These are phyloP conservation scores for Fusarium graminum DNA, from an alignment of 2,329 filamentous ascomycete species.

Conservation along the genomic window DNA sequence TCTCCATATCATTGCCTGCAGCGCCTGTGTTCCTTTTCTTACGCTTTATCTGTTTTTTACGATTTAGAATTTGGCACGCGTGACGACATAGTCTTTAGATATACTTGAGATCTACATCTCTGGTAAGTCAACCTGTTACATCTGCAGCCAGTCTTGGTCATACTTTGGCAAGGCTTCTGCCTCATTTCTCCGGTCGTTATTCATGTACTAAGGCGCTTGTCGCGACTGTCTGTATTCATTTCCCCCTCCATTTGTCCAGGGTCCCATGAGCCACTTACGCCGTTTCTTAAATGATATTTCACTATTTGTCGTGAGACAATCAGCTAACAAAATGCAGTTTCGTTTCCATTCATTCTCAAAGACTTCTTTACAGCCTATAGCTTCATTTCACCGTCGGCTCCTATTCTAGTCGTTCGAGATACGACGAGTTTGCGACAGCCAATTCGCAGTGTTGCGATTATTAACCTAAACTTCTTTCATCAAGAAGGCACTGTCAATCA, in stretches of 20 bases:
- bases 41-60: conserved; percentile 44
- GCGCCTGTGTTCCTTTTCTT: conserved; percentile 36
- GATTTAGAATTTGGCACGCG: conserved; percentile 50
- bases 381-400: conserved; percentile 21
- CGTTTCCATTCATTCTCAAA: conserved; percentile 40
- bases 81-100: conserved; percentile 49
- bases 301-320: conserved; percentile 34
- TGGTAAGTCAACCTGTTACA: conserved; percentile 36
- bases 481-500: conserved; percentile 3
- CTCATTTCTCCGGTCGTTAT: conserved; percentile 19
- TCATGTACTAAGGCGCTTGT: conserved; percentile 13
- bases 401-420: conserved; percentile 15
- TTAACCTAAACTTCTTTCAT: neutral
- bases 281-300: conserved; percentile 25
- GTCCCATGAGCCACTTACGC: conserved; percentile 35
- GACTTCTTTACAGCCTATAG: conserved; percentile 29
- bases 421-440: conserved; percentile 18
- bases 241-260: conserved; percentile 20
- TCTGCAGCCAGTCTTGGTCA: conserved; percentile 14
- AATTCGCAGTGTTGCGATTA: neutral
- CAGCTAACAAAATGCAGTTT: conserved; percentile 44
- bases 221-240: conserved; percentile 24
- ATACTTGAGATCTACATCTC: conserved; percentile 48
- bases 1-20: conserved; percentile 30
- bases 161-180: conserved; percentile 19